phyloP scores from a whole-genome alignment of 1,284 basidiomycete genomes.

The Mycena citricolor region DNA sequence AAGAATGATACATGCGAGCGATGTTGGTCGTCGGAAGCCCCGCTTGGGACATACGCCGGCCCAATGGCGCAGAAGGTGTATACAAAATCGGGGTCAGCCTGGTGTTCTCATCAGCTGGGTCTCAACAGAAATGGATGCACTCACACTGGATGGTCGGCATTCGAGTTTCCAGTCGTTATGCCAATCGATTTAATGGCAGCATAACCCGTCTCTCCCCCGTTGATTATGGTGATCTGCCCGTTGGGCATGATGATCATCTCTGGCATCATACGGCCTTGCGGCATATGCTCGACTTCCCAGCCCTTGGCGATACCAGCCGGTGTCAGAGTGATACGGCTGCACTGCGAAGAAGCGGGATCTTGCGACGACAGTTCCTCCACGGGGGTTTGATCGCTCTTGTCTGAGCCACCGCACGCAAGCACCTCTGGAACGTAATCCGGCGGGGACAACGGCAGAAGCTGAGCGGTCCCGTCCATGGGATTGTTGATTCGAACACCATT shows the following conservation, averaged over 20 bases:
- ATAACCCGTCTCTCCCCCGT: constrained; percentile 73
- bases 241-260: constrained; percentile 82
- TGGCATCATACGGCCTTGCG: constrained; percentile 72
- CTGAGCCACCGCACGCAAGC: constrained; percentile 76
- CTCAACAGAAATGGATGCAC: no score
- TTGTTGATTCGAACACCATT: constrained; percentile 81
- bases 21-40: constrained; percentile 71
- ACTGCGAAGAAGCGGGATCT: constrained; percentile 70
- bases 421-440: constrained; percentile 68
- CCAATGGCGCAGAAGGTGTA: constrained; percentile 56
- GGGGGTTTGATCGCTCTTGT: constrained; percentile 61
- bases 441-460: constrained; percentile 69
- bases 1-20: constrained; percentile 81
- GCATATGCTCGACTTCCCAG: constrained; percentile 77
- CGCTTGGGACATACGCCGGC: constrained; percentile 60
- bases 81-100: constrained; percentile 71
- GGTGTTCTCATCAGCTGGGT: constrained; percentile 8
- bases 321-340: constrained; percentile 67
- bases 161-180: constrained; percentile 66
- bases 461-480: constrained; percentile 72
- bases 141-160: constrained; percentile 73
- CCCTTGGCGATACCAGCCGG: constrained; percentile 64
- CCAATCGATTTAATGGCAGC: constrained; percentile 81
- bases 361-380: constrained; percentile 65
- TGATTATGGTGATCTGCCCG: constrained; percentile 74